Base-by-base conservation (phyloP, 148 eudicot species). In the Simmondsia chinensis region DNA sequence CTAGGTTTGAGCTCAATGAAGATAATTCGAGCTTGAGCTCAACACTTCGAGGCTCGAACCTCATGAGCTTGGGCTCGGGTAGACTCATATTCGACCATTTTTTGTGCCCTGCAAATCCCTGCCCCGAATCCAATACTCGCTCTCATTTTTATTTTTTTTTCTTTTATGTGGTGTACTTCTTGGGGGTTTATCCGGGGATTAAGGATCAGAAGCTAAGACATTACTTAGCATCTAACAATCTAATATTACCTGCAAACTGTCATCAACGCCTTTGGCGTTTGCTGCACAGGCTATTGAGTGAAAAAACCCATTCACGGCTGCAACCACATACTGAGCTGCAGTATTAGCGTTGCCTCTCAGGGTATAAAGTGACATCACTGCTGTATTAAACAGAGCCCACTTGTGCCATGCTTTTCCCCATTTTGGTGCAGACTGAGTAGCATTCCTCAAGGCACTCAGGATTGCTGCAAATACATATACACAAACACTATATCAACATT, bases 251-350 rank as follows among this genome's bases (percentile, higher is more conserved):
- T 86, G 96, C 52, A 93, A 75, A 69, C 99, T 93, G 63, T 82
- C 96, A 64, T 93, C 96, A 47, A 82, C 95, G 30, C 96, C 99
- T 60, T 93, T 86, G 32, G 89, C 69, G 62, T 77, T 78, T 27
- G 99, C 95, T n/a, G 77, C 87, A 71, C 89, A 93, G 50, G 96
- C 96, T 67, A 93, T 93, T 52, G 99, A 93, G 68, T 93, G 96
- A 56, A 85, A 93, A 56, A 82, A 93, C 33, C 99, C 99, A 37
- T 76, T 86, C 43, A 93, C 96, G 16, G 99, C 99, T 25, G 94
- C 80, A 48, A 83, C 99, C 52, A 93, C 99, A 69, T 56, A 86
- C 65, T 77, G 86, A 41, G 67, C 74, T 26, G 79, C 79, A 42
- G 62, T 59, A 48, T 43, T 52, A 18, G 81, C 73, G 18, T 44